These are phyloP conservation scores for Plasmodium fragile DNA, from an alignment of 169 alveolate genomes.

Conservation along the genomic window DNA sequence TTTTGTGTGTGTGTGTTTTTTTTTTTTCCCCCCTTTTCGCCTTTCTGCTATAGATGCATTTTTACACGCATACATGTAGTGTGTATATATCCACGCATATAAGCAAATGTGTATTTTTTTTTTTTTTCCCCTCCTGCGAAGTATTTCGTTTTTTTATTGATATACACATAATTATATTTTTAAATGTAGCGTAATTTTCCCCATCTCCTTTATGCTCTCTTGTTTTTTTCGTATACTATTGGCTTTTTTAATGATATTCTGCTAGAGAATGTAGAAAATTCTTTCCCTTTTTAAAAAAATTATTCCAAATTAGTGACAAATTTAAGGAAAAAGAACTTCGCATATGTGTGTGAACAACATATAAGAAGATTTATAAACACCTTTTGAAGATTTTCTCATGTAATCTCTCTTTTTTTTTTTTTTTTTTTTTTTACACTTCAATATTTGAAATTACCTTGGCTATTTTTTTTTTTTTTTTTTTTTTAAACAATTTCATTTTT, in stretches of 20 bases:
- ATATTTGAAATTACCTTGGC: not conserved
- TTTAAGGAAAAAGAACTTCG: not conserved
- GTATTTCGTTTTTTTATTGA: not conserved
- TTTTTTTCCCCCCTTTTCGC: not conserved
- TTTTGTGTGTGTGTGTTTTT: not conserved
- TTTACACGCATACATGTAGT: not conserved
- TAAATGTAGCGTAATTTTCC: not conserved
- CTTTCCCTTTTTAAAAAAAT: slow-evolving; percentile 1
- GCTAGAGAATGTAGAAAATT: slow-evolving; percentile 15
- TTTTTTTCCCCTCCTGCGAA: not conserved
- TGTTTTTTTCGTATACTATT: not conserved
- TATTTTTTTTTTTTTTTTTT: slow-evolving; percentile 12
- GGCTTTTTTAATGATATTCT: not conserved
- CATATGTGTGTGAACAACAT: not conserved
- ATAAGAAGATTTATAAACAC: not conserved
- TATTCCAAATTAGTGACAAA: not conserved
- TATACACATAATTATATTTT: slow-evolving; percentile 12
- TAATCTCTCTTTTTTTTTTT: not conserved
- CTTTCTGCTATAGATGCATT: not conserved
- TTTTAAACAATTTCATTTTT: slow-evolving; percentile 8
- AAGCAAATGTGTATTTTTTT: not conserved
- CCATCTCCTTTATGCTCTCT: not conserved
- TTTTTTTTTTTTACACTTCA: not conserved
- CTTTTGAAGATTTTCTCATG: not conserved
- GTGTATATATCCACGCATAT: not conserved